Base-by-base conservation (phyloP, 495 filamentous ascomycete species). In the Penicillium silybi region DNA sequence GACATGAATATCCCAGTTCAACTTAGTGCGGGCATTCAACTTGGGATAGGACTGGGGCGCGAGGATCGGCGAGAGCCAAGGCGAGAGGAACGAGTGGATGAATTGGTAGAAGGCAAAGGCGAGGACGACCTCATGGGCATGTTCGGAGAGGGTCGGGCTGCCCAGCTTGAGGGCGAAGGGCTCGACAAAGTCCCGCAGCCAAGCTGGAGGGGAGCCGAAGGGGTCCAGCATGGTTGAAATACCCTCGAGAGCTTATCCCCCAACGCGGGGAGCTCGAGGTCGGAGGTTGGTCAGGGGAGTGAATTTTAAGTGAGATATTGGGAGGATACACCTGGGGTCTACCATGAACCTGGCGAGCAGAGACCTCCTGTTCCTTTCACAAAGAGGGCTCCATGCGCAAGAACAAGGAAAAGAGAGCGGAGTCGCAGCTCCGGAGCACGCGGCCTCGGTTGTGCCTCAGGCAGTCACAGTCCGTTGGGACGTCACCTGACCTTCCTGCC, bases 1-100 rank as follows among this genome's bases (percentile, higher is more conserved):
- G 59, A 97, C 87, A 65, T 97, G 93, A 23, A 96, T 86, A 69
- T 99, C 87, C 93, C 93, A 99, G 80, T 92, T 97, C 55, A 92
- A 72, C 67, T 80, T 83, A 43, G 87, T 92, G 26, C 85, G 80
- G 9, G 68, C 69, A 44, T 78, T 78, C 49, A 96, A 74, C 26
- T 76, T 73, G 11, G 78, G 70, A 71, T 97, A 98, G 57, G 77
- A 77, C 27, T 66, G 59, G n/a, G 92, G 85, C 63, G 92, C 88
- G 49, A 92, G 62, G 46, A 70, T 59, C 40, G 68, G 68, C 43
- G 90, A 95, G 43, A 97, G 49, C 26, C 73, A 59, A 18, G 93
- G 95, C 22, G 95, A 92, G 60, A 95, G 50, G 64, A 83, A 74
- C 42, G 73, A 71, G 70, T 87, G 82, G 69, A 91, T 84, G 63